Percentiles rank a stretch among this genome's conserved stretches.
phyloP scores from a whole-genome alignment of 2,329 filamentous ascomycete species.

The Aspergillus sojae region DNA sequence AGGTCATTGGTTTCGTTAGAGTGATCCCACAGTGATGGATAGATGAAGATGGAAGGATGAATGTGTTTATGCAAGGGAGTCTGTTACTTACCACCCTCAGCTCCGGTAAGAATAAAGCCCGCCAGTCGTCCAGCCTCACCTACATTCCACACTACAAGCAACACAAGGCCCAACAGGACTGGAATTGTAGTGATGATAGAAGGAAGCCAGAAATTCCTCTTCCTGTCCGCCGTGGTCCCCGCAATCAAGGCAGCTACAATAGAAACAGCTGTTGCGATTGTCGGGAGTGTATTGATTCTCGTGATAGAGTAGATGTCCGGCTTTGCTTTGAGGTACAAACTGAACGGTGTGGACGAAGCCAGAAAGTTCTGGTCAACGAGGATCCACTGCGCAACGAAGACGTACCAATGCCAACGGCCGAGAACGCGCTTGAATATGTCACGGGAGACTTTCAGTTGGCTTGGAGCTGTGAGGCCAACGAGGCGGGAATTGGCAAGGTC shows the following conservation, averaged over 20 bases:
- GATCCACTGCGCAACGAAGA: constrained; percentile 42
- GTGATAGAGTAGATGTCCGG: constrained; percentile 41
- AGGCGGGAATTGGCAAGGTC: background rate
- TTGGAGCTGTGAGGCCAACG: background rate
- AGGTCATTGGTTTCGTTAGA: background rate
- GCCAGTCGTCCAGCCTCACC: background rate
- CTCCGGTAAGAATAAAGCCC: background rate
- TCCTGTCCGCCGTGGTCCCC: background rate
- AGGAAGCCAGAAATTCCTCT: background rate
- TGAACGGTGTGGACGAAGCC: constrained; percentile 40
- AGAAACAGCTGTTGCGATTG: constrained; percentile 42
- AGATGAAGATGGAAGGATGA: background rate
- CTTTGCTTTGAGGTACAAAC: constrained; percentile 45
- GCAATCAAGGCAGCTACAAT: constrained; percentile 27
- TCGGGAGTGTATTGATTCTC: constrained; percentile 47
- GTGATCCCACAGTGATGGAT: background rate
- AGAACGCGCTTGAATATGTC: constrained; percentile 43
- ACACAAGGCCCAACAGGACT: background rate
- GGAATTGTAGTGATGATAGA: background rate
- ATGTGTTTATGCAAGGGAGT: background rate
- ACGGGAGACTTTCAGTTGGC: constrained; percentile 26
- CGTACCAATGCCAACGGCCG: constrained; percentile 45
- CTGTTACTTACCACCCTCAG: background rate
- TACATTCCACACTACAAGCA: background rate
- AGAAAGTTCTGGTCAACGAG: constrained; percentile 44